A percentile compares a stretch with the other conserved stretches of the same genome.
Conservation (phyloP, 2,329 filamentous ascomycete genomes). For the Alternaria ethzedia region DNA sequence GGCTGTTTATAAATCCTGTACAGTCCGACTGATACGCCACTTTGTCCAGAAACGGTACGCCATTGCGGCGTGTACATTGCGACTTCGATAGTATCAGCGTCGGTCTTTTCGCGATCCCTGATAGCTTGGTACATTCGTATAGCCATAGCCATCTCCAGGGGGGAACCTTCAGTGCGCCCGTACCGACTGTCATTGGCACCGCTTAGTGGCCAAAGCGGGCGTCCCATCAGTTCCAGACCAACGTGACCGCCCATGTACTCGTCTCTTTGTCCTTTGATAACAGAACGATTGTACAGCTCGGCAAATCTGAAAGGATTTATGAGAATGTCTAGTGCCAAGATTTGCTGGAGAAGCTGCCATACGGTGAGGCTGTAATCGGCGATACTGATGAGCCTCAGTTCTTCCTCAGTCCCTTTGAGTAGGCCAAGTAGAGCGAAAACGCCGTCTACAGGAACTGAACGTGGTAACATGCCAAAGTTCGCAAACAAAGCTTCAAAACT, state of each 20-base stretch:
- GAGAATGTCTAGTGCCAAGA: background rate
- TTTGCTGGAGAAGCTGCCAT: background rate
- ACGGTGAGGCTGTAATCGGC: background rate
- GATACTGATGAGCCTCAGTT: background rate
- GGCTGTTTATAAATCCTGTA: too few relatives aligned
- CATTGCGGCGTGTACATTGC: background rate
- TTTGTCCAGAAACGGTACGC: background rate
- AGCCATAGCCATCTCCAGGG: background rate
- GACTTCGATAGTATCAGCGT: background rate
- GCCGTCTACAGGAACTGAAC: background rate
- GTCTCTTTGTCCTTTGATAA: background rate
- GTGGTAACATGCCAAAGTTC: background rate
- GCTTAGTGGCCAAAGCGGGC: too few relatives aligned
- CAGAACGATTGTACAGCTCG: background rate
- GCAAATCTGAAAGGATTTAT: background rate
- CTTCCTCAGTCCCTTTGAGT: background rate
- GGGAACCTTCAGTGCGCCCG: background rate
- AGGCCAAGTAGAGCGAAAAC: background rate
- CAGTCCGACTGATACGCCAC: background rate
- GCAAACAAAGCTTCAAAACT: background rate
- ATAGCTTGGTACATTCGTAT: too few relatives aligned
- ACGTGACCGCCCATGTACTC: background rate
- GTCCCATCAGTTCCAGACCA: background rate
- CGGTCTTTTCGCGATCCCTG: too few relatives aligned
- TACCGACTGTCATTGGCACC: background rate